A percentile compares a stretch with the other conserved stretches of the same genome.
These are phyloP conservation scores for Colletotrichum scovillei DNA, from an alignment of 2,329 filamentous ascomycete genomes.

Conservation along the genomic window DNA sequence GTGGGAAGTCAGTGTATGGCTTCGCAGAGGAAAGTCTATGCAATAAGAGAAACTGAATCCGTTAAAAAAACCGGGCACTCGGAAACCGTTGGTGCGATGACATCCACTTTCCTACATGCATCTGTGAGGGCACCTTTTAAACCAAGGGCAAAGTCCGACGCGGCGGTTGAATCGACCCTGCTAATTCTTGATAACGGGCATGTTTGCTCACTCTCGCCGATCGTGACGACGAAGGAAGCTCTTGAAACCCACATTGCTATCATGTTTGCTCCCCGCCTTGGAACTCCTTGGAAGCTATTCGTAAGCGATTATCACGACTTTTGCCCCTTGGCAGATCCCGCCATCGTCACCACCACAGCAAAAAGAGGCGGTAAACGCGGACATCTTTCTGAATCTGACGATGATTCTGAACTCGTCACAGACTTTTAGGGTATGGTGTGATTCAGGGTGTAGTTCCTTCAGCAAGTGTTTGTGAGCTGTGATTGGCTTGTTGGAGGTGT, in stretches of 20 bases:
- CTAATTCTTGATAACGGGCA: not conserved
- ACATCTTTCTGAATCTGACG: not conserved
- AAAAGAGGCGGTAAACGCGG: not conserved
- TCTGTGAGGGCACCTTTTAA: not conserved
- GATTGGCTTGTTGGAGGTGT: not conserved
- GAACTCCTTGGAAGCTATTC: not conserved
- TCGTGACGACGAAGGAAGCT: not conserved
- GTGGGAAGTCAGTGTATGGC: not conserved
- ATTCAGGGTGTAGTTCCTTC: not conserved
- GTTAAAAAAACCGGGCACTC: not conserved
- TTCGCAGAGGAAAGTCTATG: not conserved
- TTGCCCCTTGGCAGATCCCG: not conserved
- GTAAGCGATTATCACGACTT: not conserved
- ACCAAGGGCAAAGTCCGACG: not conserved
- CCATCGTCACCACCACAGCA: not conserved
- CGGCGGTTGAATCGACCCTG: not conserved
- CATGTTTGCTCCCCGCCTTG: not conserved
- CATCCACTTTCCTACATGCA: not conserved
- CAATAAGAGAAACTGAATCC: too few species aligned
- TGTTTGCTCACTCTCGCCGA: not conserved
- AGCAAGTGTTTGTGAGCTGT: not conserved
- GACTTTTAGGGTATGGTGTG: not conserved
- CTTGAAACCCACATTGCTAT: not conserved
- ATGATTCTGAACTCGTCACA: not conserved
- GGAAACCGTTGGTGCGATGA: not conserved